Evolutionary conservation across 106 monocot genomes (phyloP).

Genomic region (Allium cepa): DNA sequence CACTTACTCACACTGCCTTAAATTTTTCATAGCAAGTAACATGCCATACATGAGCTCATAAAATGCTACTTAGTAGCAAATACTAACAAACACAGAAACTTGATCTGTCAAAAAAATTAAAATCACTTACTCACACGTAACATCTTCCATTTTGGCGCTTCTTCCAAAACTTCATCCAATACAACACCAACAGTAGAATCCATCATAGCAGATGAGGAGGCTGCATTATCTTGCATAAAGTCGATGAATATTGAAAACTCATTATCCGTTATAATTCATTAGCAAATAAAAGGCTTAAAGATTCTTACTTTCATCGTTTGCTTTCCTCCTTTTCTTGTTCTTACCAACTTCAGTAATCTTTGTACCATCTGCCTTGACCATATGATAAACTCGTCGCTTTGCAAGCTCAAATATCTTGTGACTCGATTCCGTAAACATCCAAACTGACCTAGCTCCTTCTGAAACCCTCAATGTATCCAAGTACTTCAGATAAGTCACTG

Average conservation of each 20-base stretch:
- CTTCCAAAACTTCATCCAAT: slow-evolving; percentile 84
- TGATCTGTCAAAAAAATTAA: slow-evolving; percentile 5
- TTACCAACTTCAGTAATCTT: slow-evolving; percentile 26
- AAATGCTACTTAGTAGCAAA: too few species aligned
- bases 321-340: slow-evolving; percentile 46
- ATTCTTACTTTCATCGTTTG: slow-evolving; percentile 24
- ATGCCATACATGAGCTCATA: too few species aligned
- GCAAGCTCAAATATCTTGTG: slow-evolving; percentile 96
- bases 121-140: slow-evolving; percentile 96
- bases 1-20: too few species aligned
- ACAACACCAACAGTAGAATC: slow-evolving; percentile 24
- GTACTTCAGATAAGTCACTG: slow-evolving; percentile 94
- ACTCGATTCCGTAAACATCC: slow-evolving; percentile 98
- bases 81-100: too few species aligned
- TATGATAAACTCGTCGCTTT: slow-evolving; percentile 78
- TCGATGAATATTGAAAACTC: neutral
- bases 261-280: neutral
- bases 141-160: slow-evolving; percentile 96
- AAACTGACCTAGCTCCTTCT: slow-evolving; percentile 82
- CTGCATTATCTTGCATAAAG: slow-evolving; percentile 26
- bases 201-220: slow-evolving; percentile 12
- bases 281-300: neutral
- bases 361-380: slow-evolving; percentile 49
- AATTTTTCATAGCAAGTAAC: too few species aligned
- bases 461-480: slow-evolving; percentile 89